Base-by-base conservation (phyloP, 139 green algal species). In the Chloropicon primus region DNA sequence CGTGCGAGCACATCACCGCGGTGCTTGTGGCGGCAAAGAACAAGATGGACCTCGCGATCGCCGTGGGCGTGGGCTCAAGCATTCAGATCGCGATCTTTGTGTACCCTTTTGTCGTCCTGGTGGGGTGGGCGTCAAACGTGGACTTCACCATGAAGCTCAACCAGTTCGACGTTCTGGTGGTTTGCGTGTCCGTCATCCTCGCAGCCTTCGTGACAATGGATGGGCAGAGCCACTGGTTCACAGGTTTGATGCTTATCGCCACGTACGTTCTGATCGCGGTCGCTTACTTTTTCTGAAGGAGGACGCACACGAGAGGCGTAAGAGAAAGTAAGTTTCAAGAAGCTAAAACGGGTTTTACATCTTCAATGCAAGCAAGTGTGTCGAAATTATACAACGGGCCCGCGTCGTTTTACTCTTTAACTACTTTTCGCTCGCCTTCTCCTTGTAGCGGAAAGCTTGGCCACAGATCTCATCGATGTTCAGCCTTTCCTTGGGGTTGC, bases 31-130 rank as follows among this genome's bases (percentile, higher is more conserved):
- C 93, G 1, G 82, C 90, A 25, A 95, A 94, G 81, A 88, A 95
- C 85, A 96, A 96, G 81, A 96, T 97, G 92, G 92, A 96, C 82
- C 84, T 96, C 25, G 87, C 89, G 1, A 90, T 97, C n/a, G 89
- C 27, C 10, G 85, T 97, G 22, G 92, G 90, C 1, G 81, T 96
- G 24, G 91, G 91, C 25, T 91, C 84, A 1, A 75, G 27, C 26
- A 29, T 71, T 1, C 81, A 82, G 87, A 96, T 97, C 54, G 88
- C 92, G 1, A 82, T 93, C 5, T 94, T 97, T 82, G 91, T 91
- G 5, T 84, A 96, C 21, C 92, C 92, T 0, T 86, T 95, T 24
- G 81, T 86, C 2, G 91, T 95, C 3, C 54, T 96, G 1, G 83
- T 87, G 1, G 92, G 87, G 25, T 97, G 92, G 92, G 79, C 75